phyloP scores from a whole-genome alignment of 1,284 basidiomycete genomes.

The Ganoderma leucocontextum region DNA sequence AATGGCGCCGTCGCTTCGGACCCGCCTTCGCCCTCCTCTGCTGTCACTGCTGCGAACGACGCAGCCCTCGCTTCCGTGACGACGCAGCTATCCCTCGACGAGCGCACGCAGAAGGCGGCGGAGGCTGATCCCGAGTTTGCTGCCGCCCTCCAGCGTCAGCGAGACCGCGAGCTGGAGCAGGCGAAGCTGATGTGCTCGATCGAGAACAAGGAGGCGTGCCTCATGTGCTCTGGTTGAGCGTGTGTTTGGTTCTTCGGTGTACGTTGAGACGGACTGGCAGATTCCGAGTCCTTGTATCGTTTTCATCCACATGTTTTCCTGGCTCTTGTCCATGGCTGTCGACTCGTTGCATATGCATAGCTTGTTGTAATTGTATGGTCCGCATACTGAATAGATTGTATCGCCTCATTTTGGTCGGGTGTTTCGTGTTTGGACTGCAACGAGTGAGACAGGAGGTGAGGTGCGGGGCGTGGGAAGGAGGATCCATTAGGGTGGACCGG shows the following conservation, averaged over 20 bases:
- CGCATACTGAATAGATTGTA: conserved; percentile 14
- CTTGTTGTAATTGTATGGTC: conserved; percentile 17
- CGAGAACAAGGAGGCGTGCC: conserved; percentile 89
- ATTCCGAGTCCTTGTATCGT: conserved; percentile 20
- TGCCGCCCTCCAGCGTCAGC: conserved; percentile 78
- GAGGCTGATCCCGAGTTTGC: conserved; percentile 83
- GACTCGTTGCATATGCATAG: conserved; percentile 21
- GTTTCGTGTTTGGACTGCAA: background rate
- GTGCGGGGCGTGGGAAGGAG: conserved; percentile 14
- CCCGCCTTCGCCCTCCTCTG: conserved; percentile 31
- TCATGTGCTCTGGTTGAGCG: conserved; percentile 84
- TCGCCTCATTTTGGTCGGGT: background rate
- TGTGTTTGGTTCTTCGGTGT: background rate
- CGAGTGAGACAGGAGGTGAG: background rate
- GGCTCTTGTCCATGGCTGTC: conserved; percentile 25
- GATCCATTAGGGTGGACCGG: background rate
- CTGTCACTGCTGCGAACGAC: conserved; percentile 24
- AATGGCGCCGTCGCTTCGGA: conserved; percentile 15
- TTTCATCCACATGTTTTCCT: conserved; percentile 11
- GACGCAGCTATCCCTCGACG: conserved; percentile 43
- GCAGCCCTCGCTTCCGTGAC: conserved; percentile 27
- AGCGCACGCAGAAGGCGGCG: conserved; percentile 60
- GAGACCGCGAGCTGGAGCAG: conserved; percentile 81
- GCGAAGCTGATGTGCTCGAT: conserved; percentile 85
- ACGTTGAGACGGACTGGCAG: conserved; percentile 22